These are phyloP conservation scores for Diophrys appendiculata DNA, from an alignment of 73 alveolate genomes.

Conservation along the genomic window DNA sequence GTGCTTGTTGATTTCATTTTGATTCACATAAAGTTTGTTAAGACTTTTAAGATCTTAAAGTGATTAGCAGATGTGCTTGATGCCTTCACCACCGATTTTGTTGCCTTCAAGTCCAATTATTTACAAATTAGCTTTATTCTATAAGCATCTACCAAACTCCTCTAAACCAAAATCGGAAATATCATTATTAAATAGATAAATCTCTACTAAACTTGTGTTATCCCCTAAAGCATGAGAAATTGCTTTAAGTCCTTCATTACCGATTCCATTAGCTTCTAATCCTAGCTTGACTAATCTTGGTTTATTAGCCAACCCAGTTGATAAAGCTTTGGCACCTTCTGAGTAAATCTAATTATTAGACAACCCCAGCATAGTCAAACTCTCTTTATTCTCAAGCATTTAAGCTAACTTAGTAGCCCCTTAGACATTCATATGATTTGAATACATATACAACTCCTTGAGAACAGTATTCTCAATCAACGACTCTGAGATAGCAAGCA, in stretches of 20 bases:
- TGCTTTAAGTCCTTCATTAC: constrained; percentile 37
- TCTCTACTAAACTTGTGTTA: constrained; percentile 26
- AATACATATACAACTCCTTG: constrained; percentile 56
- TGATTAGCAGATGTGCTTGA: constrained; percentile 14
- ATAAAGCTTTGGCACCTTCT: constrained; percentile 56
- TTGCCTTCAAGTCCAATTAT: constrained; percentile 59
- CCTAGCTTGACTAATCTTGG: constrained; percentile 30
- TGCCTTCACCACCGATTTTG: constrained; percentile 50
- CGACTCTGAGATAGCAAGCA: constrained; percentile 35
- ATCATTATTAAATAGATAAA: constrained; percentile 48
- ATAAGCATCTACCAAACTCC: constrained; percentile 29
- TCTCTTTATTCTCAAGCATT: constrained; percentile 25
- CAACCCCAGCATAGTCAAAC: constrained; percentile 41
- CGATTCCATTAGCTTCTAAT: constrained; percentile 52
- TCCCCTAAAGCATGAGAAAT: constrained; percentile 37
- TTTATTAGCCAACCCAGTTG: constrained; percentile 45
- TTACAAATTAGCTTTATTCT: constrained; percentile 21
- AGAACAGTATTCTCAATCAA: constrained; percentile 33
- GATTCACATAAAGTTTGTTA: constrained; percentile 52
- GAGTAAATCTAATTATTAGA: constrained; percentile 42
- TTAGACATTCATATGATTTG: constrained; percentile 42
- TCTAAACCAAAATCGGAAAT: constrained; percentile 31
- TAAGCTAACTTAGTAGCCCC: constrained; percentile 25
- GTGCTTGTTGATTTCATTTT: constrained; percentile 40
- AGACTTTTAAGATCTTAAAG: constrained; percentile 16